Conservation (phyloP, 495 filamentous ascomycete genomes). For the Penicillium tannophilum region DNA sequence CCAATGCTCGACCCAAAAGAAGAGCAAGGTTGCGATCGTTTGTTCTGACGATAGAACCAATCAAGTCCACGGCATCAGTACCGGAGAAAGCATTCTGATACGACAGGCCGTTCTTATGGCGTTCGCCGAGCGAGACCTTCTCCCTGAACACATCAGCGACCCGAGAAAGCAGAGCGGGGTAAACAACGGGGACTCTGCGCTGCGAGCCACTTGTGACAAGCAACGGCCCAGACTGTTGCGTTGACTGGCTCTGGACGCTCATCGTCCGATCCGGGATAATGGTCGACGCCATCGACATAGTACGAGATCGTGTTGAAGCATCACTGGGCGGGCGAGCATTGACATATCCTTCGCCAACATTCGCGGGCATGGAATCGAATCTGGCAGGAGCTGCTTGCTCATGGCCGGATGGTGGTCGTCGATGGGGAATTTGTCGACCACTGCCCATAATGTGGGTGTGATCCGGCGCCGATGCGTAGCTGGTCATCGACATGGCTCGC, state of each 20-base stretch:
- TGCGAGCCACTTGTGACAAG: constrained; percentile 48
- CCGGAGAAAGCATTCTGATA: constrained; percentile 98
- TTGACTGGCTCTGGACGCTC: constrained; percentile 47
- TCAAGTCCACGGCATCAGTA: constrained; percentile 91
- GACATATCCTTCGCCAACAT: constrained; percentile 28
- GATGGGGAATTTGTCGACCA: constrained; percentile 79
- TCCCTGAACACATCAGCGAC: constrained; percentile 91
- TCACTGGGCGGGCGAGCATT: constrained; percentile 46
- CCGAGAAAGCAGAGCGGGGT: constrained; percentile 86
- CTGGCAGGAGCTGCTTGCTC: constrained; percentile 24
- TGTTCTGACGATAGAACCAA: constrained; percentile 93
- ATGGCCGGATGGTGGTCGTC: constrained; percentile 58
- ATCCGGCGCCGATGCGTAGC: constrained; percentile 77
- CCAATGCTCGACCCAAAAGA: constrained; percentile 87
- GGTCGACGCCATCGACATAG: constrained; percentile 92
- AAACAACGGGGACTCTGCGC: constrained; percentile 76
- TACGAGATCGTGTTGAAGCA: constrained; percentile 50
- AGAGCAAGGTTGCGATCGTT: constrained; percentile 94
- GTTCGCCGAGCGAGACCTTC: constrained; percentile 76
- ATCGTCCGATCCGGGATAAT: constrained; percentile 55
- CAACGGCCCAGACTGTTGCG: constrained; percentile 37
- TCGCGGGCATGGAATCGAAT: constrained; percentile 30
- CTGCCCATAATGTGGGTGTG: constrained; percentile 80
- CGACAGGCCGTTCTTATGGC: constrained; percentile 93
- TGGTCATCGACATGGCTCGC: constrained; percentile 92